Base-by-base conservation (phyloP, 2,329 filamentous ascomycete genomes). In the Helotiales sp. region DNA sequence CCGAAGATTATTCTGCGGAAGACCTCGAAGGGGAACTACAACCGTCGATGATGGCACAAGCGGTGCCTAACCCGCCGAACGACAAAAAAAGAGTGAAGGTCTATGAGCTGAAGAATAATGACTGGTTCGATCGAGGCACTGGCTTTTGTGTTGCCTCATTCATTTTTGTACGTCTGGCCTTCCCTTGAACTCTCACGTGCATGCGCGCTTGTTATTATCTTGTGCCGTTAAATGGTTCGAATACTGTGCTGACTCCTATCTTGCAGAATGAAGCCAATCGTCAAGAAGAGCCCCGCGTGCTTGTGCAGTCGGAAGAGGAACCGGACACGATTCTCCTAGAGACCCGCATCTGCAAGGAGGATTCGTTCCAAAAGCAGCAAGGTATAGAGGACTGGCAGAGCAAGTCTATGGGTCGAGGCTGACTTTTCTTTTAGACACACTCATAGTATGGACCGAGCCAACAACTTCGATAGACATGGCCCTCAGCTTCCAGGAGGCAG, bases 301-400 rank as follows among this genome's bases (percentile, higher is more conserved):
- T 93, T 68, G 96, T 99, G 75, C 89, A 97, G 76, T 97, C 95
- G 66, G 96, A 99, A 82, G 96, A 98, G 73, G 89, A 96, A 69
- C 93, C 93, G 59, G 87, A 91, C 62, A 89, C 93, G 71, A 87
- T 93, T 71, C 84, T 99, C 43, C 84, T 99, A 67, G 93, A 97
- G 80, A 97, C 95, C 43, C 91, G 88, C 77, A 96, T 99, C 71
- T 88, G 89, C 69, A 97, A 93, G 79, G 94, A 97, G 77, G 95
- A 98, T 87, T 92, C 92, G 67, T 98, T 98, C 78, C 94, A 98
- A 81, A 97, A 97, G 81, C 96, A 99, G 80, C 95, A 98, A 90
- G 93, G 93, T 91, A 86, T 75, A 82, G 78, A 57, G 37, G 7
- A 45, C 54, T 52, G 58, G 45, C 22, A 43, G 68, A 57, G 32